Percentiles rank a stretch among this genome's conserved stretches.
Evolutionary conservation across 2,329 filamentous ascomycete genomes (phyloP).

Genomic region (Penicillium sp.): DNA sequence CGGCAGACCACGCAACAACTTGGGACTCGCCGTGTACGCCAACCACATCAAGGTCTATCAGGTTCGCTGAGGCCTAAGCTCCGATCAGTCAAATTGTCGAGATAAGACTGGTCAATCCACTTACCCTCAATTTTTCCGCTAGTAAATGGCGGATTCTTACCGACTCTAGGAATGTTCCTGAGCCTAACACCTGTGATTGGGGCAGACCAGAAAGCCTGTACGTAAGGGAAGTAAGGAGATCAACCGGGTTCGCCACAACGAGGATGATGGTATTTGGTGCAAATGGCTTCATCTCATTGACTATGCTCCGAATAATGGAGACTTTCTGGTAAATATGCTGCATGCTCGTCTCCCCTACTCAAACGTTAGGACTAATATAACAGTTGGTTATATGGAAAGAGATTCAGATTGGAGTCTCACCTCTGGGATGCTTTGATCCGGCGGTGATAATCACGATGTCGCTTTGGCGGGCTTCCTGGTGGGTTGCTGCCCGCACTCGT

Average conservation of each 20-base stretch:
- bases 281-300: slow-evolving; percentile 53
- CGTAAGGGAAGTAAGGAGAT: slow-evolving; percentile 55
- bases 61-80: slow-evolving; percentile 23
- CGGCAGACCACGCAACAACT: slow-evolving; percentile 50
- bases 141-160: slow-evolving; percentile 46
- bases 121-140: slow-evolving; percentile 15
- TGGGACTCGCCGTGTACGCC: slow-evolving; percentile 54
- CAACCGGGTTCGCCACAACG: slow-evolving; percentile 58
- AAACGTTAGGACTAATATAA: background rate
- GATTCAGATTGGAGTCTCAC: slow-evolving; percentile 20
- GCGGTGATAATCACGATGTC: slow-evolving; percentile 59
- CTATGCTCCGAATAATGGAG: slow-evolving; percentile 50
- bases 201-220: slow-evolving; percentile 52
- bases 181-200: slow-evolving; percentile 53
- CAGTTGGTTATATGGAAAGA: no score
- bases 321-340: slow-evolving; percentile 46
- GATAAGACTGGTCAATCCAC: background rate
- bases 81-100: background rate
- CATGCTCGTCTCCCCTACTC: slow-evolving; percentile 46
- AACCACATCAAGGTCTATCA: slow-evolving; percentile 48
- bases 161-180: slow-evolving; percentile 57
- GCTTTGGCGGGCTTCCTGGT: slow-evolving; percentile 53
- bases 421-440: slow-evolving; percentile 52
- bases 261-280: slow-evolving; percentile 51
- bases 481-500: slow-evolving; percentile 44